Conservation (phyloP, 352 stramenopile genomes). For the Globisporangium parvum region DNA sequence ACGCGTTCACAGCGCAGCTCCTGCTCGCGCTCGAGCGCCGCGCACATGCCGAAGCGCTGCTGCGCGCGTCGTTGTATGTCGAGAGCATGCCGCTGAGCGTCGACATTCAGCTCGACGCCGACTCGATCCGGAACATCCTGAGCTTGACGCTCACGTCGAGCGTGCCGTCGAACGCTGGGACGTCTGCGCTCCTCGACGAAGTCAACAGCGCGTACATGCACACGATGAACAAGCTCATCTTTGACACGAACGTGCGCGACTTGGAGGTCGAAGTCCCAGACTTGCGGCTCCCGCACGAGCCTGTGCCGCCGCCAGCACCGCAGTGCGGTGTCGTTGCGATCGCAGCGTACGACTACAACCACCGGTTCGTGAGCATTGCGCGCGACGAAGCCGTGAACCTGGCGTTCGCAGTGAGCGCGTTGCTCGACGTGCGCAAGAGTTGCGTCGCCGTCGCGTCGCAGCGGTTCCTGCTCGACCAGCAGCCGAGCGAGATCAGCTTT, state of each 20-base stretch:
- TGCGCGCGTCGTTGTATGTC: constrained; percentile 62
- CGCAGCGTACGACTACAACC: constrained; percentile 62
- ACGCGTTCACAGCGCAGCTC: constrained; percentile 42
- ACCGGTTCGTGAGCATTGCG: constrained; percentile 49
- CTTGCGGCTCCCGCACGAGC: constrained; percentile 32
- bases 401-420: constrained; percentile 54
- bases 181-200: constrained; percentile 78
- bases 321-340: constrained; percentile 49
- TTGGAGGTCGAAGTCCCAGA: constrained; percentile 50
- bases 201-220: constrained; percentile 90
- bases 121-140: constrained; percentile 71
- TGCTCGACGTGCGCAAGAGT: constrained; percentile 65
- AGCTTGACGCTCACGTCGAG: constrained; percentile 56
- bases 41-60: constrained; percentile 48
- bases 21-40: constrained; percentile 34
- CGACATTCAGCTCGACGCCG: constrained; percentile 58
- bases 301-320: constrained; percentile 19
- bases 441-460: constrained; percentile 59
- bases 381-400: constrained; percentile 70
- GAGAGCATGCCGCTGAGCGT: constrained; percentile 71
- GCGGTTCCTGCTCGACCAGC: constrained; percentile 62
- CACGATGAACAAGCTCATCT: constrained; percentile 92
- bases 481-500: constrained; percentile 61
- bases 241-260: constrained; percentile 71
- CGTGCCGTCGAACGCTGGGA: constrained; percentile 43